phyloP scores from a whole-genome alignment of 345 rosid species.

The Mallotus nudiflorus region DNA sequence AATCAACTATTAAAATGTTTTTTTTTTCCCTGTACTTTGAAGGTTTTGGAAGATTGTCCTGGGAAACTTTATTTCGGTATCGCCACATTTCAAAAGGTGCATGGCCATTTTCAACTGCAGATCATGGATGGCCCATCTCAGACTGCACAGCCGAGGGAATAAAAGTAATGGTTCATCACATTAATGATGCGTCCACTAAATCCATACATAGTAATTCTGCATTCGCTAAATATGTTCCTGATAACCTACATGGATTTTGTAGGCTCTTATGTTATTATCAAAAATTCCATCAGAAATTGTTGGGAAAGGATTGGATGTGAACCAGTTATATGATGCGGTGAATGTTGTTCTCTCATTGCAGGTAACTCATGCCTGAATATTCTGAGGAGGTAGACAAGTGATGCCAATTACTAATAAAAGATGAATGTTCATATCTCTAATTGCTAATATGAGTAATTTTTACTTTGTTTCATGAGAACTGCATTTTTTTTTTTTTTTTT shows the following conservation, averaged over 20 bases:
- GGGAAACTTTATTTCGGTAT: constrained; percentile 82
- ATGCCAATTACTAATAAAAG: neutral
- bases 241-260: constrained; percentile 11
- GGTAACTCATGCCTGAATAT: constrained; percentile 43
- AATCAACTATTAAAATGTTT: neutral
- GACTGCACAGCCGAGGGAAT: constrained; percentile 96
- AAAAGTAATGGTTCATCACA: constrained; percentile 50
- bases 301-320: constrained; percentile 70
- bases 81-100: constrained; percentile 99
- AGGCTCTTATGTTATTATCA: constrained; percentile 78
- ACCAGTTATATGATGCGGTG: constrained; percentile 70
- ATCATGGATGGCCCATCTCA: constrained; percentile 98
- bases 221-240: constrained; percentile 16
- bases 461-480: too few relatives aligned
- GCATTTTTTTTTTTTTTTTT: too few relatives aligned
- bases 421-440: too few relatives aligned
- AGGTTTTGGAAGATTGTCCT: constrained; percentile 85
- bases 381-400: neutral
- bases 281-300: constrained; percentile 71
- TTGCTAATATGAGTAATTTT: too few relatives aligned
- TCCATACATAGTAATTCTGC: too few relatives aligned
- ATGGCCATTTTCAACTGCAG: constrained; percentile 97
- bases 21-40: constrained; percentile 12
- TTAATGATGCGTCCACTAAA: too few relatives aligned
- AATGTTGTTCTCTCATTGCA: constrained; percentile 86